Evolutionary conservation across 169 alveolate species (phyloP).

Genomic region (Plasmodium adleri): DNA sequence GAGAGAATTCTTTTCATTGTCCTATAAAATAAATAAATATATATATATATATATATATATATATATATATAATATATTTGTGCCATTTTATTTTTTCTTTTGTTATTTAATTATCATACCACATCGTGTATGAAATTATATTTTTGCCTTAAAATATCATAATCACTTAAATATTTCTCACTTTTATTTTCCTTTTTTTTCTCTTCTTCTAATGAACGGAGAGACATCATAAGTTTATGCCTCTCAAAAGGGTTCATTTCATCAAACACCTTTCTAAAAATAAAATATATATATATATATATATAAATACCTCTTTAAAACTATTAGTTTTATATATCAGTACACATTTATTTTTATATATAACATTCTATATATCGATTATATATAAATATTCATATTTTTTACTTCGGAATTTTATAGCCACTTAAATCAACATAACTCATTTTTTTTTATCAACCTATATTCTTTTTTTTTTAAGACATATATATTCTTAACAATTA

Average conservation of each 20-base stretch:
- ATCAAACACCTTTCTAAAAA: constrained; percentile 27
- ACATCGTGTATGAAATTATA: constrained; percentile 56
- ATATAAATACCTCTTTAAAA: not conserved
- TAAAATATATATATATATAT: not conserved
- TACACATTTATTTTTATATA: no score
- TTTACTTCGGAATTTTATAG: constrained; percentile 43
- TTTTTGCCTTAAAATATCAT: constrained; percentile 39
- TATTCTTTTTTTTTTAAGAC: not conserved
- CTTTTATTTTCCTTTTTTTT: constrained; percentile 18
- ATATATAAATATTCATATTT: not conserved
- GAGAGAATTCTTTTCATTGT: constrained; percentile 53
- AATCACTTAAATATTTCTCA: constrained; percentile 29
- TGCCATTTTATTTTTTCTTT: not conserved
- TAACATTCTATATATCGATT: no score
- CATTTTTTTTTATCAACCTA: not conserved
- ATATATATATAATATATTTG: not conserved
- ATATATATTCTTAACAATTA: not conserved
- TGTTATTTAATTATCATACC: constrained; percentile 3
- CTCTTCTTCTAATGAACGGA: constrained; percentile 21
- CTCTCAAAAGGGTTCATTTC: constrained; percentile 34
- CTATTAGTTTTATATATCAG: no score
- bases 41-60: not conserved
- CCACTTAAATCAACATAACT: constrained; percentile 51
- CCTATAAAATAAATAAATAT: constrained; percentile 6
- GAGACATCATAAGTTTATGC: constrained; percentile 66